These are phyloP conservation scores for Cryphonectria carpinicola DNA, from an alignment of 2,329 filamentous ascomycete species.

Conservation along the genomic window DNA sequence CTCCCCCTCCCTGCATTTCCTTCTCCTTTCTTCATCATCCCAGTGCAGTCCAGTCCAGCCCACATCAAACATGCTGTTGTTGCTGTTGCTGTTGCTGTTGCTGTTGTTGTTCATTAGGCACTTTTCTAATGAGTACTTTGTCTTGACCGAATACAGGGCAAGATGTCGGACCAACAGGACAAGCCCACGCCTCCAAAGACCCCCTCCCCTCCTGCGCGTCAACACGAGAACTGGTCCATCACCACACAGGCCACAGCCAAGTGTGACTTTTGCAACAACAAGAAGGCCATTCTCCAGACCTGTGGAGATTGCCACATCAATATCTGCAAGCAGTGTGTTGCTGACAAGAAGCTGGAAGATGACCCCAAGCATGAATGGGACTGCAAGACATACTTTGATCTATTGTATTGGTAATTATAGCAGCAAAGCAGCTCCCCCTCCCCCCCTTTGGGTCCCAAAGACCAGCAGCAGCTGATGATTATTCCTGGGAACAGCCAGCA, in stretches of 20 bases:
- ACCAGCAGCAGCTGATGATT: neutral
- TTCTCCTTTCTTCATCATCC: neutral
- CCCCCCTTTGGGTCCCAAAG: no score
- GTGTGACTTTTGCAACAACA: conserved; percentile 13
- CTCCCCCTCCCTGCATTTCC: no score
- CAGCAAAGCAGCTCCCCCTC: neutral
- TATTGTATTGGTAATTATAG: neutral
- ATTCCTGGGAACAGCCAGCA: neutral
- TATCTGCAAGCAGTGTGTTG: conserved; percentile 6
- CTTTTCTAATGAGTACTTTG: neutral
- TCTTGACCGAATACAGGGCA: neutral
- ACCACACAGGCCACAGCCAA: conserved; percentile 14
- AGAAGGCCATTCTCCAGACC: neutral
- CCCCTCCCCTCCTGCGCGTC: neutral
- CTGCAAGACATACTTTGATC: no score
- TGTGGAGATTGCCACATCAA: conserved; percentile 2
- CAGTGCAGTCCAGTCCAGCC: no score
- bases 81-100: no score
- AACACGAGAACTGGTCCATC: neutral
- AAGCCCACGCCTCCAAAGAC: neutral
- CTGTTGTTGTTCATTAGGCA: neutral
- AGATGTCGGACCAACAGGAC: neutral
- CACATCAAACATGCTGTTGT: neutral
- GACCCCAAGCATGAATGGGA: neutral
- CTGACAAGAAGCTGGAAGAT: neutral